These are phyloP conservation scores for Chrysochromulina tobinii DNA, from an alignment of 78 protist genomes.

Conservation along the genomic window DNA sequence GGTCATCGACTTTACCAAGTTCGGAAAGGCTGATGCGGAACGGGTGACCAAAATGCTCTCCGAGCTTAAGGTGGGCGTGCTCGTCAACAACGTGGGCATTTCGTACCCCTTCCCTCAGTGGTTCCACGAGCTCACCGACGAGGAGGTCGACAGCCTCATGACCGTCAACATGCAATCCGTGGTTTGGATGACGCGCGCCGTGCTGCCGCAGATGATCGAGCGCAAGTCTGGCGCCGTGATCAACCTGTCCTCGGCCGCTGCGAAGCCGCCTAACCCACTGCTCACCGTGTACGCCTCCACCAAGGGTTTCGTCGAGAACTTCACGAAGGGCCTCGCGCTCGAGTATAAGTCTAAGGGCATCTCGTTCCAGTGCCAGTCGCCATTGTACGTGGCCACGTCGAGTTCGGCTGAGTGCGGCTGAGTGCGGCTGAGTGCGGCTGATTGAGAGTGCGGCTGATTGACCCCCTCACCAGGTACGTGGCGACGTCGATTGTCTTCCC, in stretches of 20 bases:
- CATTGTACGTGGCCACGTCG: not conserved
- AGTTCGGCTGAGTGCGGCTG: not conserved
- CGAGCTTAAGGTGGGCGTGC: not conserved
- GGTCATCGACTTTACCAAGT: not conserved
- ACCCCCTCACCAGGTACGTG: not conserved
- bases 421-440: too few species aligned
- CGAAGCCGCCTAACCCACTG: not conserved
- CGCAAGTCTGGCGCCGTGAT: not conserved
- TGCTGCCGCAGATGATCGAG: not conserved
- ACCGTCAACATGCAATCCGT: not conserved
- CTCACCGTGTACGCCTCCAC: not conserved
- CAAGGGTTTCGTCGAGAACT: slow-evolving; percentile 12
- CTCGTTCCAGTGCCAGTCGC: slow-evolving; percentile 15
- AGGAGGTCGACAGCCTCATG: not conserved
- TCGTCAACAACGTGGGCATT: slow-evolving; percentile 11
- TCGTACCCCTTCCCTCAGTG: not conserved
- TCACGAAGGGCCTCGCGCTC: not conserved
- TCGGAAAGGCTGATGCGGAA: not conserved
- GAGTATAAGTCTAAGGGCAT: not conserved
- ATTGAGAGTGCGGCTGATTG: too few species aligned
- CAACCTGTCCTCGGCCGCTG: slow-evolving; percentile 18
- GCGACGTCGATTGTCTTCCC: not conserved
- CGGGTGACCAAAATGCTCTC: not conserved
- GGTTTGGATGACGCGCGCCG: not conserved
- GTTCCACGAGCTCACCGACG: slow-evolving; percentile 20